Base-by-base conservation (phyloP, 257 asterid species). In the Nicotiana otophora region DNA sequence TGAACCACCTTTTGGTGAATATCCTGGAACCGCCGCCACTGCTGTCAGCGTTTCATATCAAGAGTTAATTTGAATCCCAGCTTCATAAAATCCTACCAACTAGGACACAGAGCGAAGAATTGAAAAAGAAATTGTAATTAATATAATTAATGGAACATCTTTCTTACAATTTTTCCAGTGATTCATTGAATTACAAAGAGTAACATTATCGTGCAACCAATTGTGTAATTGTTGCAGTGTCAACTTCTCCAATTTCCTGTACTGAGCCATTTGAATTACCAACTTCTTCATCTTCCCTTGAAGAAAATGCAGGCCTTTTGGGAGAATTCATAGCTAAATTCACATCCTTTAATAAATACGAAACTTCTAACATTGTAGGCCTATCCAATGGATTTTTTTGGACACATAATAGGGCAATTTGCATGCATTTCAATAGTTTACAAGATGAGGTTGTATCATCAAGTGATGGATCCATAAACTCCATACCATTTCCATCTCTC, bases 281-380 rank as follows among this genome's bases (percentile, higher is more conserved):
- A 26, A 26, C 42, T 51, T 64, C 54, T 85, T 68, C 42, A 34
- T 72, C 78, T 82, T 4, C 28, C 20, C 26, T 54, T 14, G 79
- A 60, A 51, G 89, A 84, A 63, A 84, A 88, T 77, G 89, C 89
- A 1, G 89, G 87, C 72, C 77, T 67, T 10, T 64, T 76, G 0
- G 90, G 89, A 26, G 70, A 23, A n/a, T 80, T 63, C 36, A 88
- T 28, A 28, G 14, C 79, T 30, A 55, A 64, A 30, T 67, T 74
- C 78, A 84, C 82, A 16, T 67, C 81, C 34, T 81, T 84, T 0
- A 88, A 85, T 89, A 82, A 86, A 0, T 82, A 84, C 3, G 85
- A 86, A 76, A 85, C 78, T 69, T 86, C 89, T 76, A 88, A 82
- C 89, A 86, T 84, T 48, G 86, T 68, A 14, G 90, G 90, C 60